These are phyloP conservation scores for Taiwanofungus camphoratus DNA, from an alignment of 1,284 basidiomycete genomes.

Conservation along the genomic window DNA sequence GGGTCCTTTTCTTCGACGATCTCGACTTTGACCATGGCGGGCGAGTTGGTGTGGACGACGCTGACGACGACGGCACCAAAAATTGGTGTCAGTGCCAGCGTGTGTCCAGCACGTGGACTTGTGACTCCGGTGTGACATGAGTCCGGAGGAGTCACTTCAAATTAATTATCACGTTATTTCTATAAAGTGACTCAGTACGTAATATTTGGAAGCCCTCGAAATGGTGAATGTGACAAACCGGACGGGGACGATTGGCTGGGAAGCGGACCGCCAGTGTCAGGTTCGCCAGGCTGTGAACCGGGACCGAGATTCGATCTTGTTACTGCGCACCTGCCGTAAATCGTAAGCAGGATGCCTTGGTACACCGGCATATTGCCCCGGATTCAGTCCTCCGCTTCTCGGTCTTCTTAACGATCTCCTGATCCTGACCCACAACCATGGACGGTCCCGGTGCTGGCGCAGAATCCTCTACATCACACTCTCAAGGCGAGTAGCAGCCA, in stretches of 20 bases:
- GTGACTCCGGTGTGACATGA: not conserved
- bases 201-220: not conserved
- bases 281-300: constrained; percentile 5
- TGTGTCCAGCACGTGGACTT: constrained; percentile 1
- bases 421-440: constrained; percentile 2
- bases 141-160: not conserved
- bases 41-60: constrained; percentile 12
- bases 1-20: constrained; percentile 74
- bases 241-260: constrained; percentile 1
- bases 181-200: not conserved
- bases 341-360: constrained; percentile 8
- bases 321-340: constrained; percentile 2
- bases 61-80: constrained; percentile 5
- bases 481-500: constrained; percentile 14
- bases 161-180: not conserved
- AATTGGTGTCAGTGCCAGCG: not conserved
- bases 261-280: not conserved
- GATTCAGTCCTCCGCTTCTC: not conserved
- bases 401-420: not conserved
- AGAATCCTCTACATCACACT: constrained; percentile 8
- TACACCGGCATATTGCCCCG: constrained; percentile 2
- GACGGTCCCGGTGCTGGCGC: constrained; percentile 1
- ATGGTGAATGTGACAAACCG: constrained; percentile 3
- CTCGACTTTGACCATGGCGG: constrained; percentile 77
- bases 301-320: constrained; percentile 10